Percentiles rank a stretch among this genome's conserved stretches.
Evolutionary conservation across 2,329 filamentous ascomycete genomes (phyloP).

Genomic region (Cladosporium halotolerans): DNA sequence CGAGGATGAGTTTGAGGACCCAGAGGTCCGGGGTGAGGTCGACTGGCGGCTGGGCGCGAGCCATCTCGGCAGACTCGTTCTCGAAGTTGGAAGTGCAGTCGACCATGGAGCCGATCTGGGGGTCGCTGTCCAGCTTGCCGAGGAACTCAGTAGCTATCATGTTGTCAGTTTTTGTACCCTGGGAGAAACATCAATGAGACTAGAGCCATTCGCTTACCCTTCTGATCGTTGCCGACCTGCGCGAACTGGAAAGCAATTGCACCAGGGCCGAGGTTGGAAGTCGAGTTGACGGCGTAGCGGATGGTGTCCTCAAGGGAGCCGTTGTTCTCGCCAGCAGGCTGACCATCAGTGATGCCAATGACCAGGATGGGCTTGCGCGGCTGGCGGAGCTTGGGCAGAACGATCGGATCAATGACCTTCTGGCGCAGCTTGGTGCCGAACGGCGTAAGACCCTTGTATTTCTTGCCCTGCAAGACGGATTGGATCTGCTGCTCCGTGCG

Average conservation of each 20-base stretch:
- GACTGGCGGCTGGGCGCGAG: constrained; percentile 54
- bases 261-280: constrained; percentile 43
- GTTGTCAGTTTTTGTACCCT: not conserved
- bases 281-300: constrained; percentile 46
- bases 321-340: constrained; percentile 57
- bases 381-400: constrained; percentile 49
- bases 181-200: not conserved
- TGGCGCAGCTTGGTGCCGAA: constrained; percentile 57
- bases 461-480: constrained; percentile 50
- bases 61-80: constrained; percentile 62
- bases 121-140: constrained; percentile 57
- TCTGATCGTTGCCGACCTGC: constrained; percentile 61
- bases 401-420: constrained; percentile 58
- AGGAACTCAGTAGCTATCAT: constrained; percentile 52
- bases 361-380: constrained; percentile 59
- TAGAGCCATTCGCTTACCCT: constrained; percentile 28
- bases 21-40: constrained; percentile 60
- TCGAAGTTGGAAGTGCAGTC: constrained; percentile 47
- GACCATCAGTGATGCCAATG: constrained; percentile 61
- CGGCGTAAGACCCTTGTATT: constrained; percentile 61
- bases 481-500: constrained; percentile 50
- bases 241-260: constrained; percentile 63
- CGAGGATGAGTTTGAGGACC: constrained; percentile 62
- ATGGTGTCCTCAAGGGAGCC: constrained; percentile 54
- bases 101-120: constrained; percentile 53